Percentiles rank a stretch among this genome's conserved stretches.
Conservation (phyloP, 2,329 filamentous ascomycete species). For the Amphichorda felina region DNA sequence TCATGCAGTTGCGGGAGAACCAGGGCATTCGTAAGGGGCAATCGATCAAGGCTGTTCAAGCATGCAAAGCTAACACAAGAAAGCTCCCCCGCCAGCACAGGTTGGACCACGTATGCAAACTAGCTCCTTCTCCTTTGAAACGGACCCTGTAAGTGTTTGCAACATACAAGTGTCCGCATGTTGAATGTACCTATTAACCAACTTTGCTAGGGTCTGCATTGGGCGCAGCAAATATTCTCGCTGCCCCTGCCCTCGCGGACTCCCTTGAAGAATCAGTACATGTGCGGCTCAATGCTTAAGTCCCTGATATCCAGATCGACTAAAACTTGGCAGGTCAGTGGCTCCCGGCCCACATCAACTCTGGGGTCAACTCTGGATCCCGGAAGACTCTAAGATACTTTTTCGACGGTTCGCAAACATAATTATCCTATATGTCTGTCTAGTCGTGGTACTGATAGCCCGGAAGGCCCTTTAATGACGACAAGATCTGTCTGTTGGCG, state of each 20-base stretch:
- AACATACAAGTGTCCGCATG: conserved; percentile 3
- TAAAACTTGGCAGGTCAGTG: conserved; percentile 22
- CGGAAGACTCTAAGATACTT: conserved; percentile 35
- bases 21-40: conserved; percentile 35
- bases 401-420: conserved; percentile 37
- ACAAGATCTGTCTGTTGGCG: conserved; percentile 39
- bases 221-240: conserved; percentile 50
- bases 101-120: conserved; percentile 20
- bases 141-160: conserved; percentile 11
- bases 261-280: conserved; percentile 27
- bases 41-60: no score
- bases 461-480: conserved; percentile 40
- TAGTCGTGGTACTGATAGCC: conserved; percentile 4
- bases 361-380: conserved; percentile 30
- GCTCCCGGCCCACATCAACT: conserved; percentile 32
- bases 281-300: conserved; percentile 10
- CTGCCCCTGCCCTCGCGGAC: conserved; percentile 38
- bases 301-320: neutral
- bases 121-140: conserved; percentile 12
- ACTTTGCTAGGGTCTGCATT: conserved; percentile 41
- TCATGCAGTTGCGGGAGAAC: conserved; percentile 39
- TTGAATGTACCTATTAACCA: neutral
- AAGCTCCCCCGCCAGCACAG: conserved; percentile 23
- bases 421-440: neutral
- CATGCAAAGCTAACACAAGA: conserved; percentile 4